Conservation (phyloP, 78 protist genomes). For the Dictyostelium capitatum region DNA sequence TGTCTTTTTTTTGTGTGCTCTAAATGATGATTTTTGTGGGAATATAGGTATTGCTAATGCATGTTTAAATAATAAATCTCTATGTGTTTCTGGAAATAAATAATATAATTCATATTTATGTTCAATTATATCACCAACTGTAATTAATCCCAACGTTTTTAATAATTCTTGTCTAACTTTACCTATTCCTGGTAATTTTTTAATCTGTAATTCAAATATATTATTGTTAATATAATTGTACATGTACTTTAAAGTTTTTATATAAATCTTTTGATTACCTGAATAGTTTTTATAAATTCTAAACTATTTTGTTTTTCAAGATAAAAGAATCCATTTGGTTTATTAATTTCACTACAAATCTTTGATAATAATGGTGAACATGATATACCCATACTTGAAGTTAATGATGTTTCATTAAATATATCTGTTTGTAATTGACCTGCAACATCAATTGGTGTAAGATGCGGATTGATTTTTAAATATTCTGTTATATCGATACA, state of each 20-base stretch:
- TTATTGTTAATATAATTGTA: neutral
- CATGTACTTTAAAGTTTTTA: neutral
- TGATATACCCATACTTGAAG: slow-evolving; percentile 62
- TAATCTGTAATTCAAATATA: neutral
- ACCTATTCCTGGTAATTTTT: slow-evolving; percentile 69
- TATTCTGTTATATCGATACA: slow-evolving; percentile 57
- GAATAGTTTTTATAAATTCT: slow-evolving; percentile 27
- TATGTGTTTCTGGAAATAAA: slow-evolving; percentile 6
- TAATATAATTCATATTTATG: slow-evolving; percentile 48
- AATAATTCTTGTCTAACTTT: slow-evolving; percentile 54
- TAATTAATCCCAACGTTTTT: slow-evolving; percentile 30
- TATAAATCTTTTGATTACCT: neutral
- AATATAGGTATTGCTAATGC: slow-evolving; percentile 47
- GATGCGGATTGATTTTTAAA: neutral
- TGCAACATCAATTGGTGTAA: slow-evolving; percentile 40
- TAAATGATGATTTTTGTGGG: slow-evolving; percentile 14
- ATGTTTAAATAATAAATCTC: slow-evolving; percentile 52
- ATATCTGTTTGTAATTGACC: slow-evolving; percentile 3
- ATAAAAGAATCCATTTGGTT: slow-evolving; percentile 64
- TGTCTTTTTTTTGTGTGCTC: slow-evolving; percentile 7
- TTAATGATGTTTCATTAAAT: slow-evolving; percentile 23
- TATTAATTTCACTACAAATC: slow-evolving; percentile 49
- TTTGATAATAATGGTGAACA: slow-evolving; percentile 63
- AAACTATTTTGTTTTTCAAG: neutral
- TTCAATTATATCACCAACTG: slow-evolving; percentile 8